Conservation (phyloP, 352 stramenopile species). For the Globisporangium rhizosaccharum region DNA sequence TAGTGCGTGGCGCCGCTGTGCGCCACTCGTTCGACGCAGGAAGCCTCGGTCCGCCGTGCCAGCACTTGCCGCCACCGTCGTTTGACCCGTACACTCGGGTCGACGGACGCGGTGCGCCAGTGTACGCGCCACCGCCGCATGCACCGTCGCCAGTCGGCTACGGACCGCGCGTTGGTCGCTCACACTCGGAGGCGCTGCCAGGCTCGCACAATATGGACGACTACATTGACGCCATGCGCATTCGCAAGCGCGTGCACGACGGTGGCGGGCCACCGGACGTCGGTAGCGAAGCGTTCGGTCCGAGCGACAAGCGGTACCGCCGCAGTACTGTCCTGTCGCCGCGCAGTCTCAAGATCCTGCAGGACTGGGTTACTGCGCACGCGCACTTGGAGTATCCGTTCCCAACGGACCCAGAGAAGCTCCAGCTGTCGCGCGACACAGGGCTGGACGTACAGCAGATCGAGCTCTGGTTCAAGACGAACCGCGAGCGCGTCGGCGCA, state of each 20-base stretch:
- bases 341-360: slow-evolving; percentile 65
- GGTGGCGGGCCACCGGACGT: slow-evolving; percentile 21
- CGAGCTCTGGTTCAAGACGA: slow-evolving; percentile 81
- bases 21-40: slow-evolving; percentile 71
- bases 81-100: slow-evolving; percentile 15
- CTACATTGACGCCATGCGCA: slow-evolving; percentile 63
- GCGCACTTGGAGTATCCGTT: slow-evolving; percentile 59
- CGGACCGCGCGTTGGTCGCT: slow-evolving; percentile 42
- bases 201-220: slow-evolving; percentile 40
- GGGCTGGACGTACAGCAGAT: slow-evolving; percentile 76
- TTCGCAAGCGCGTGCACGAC: slow-evolving; percentile 56
- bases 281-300: slow-evolving; percentile 8
- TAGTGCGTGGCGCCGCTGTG: slow-evolving; percentile 13
- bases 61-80: slow-evolving; percentile 5
- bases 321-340: slow-evolving; percentile 51
- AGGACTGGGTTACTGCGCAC: slow-evolving; percentile 71
- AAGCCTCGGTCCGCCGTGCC: slow-evolving; percentile 29
- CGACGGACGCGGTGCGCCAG: slow-evolving; percentile 13
- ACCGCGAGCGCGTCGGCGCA: slow-evolving; percentile 49
- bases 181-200: slow-evolving; percentile 57
- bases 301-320: slow-evolving; percentile 41
- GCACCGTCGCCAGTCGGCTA: slow-evolving; percentile 15
- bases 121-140: slow-evolving; percentile 20
- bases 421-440: slow-evolving; percentile 69
- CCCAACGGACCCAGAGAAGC: slow-evolving; percentile 58